Evolutionary conservation across 495 filamentous ascomycete species (phyloP), one percentile per base, ranked within the genome.

Genomic region (Aspergillus incahuasiensis): DNA sequence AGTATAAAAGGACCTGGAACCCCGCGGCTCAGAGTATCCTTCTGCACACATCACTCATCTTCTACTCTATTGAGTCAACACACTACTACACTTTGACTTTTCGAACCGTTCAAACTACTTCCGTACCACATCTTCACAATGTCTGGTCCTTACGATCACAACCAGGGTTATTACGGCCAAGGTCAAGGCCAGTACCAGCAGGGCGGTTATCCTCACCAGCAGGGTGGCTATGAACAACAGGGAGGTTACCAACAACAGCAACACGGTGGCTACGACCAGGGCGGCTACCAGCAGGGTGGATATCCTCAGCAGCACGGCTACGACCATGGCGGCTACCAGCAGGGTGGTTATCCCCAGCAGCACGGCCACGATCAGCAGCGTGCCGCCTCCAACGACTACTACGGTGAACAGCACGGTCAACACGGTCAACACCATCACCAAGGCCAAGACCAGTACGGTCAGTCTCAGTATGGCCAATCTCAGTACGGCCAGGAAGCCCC

Each of bases 61-160:
- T 48, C 21, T 41, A 39, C 48, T 28, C 48, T 20, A 47, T 56
- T 38, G 11, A 35, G 28, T n/a, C 21, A 34, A n/a, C 11, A 28
- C 38, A 45, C 52, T 59, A 25, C 15, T n/a, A 40, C 22, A 8
- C 9, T 41, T 11, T 7, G 15, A 48, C 28, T 32, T 48, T 28
- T 35, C 49, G 15, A n/a, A 49, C 28, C 35, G 39, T 49, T 35
- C 40, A 12, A 43, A 48, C 20, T 24, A 15, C 28, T 39, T 50
- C 12, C 22, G 15, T 21, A 30, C 15, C 30, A 48, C 32, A 35
- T 35, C 32, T 35, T 15, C 49, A 54, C 25, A 52, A 77, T 77
- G 74, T 77, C 74, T 56, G 74, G 70, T 48, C 57, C 56, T 35
- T 69, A 76, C 69, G 62, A 71, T 46, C 64, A 74, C 65, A 68